phyloP scores from a whole-genome alignment of 2,329 filamentous ascomycete species.

The Arthrobotrys pseudoclavata region DNA sequence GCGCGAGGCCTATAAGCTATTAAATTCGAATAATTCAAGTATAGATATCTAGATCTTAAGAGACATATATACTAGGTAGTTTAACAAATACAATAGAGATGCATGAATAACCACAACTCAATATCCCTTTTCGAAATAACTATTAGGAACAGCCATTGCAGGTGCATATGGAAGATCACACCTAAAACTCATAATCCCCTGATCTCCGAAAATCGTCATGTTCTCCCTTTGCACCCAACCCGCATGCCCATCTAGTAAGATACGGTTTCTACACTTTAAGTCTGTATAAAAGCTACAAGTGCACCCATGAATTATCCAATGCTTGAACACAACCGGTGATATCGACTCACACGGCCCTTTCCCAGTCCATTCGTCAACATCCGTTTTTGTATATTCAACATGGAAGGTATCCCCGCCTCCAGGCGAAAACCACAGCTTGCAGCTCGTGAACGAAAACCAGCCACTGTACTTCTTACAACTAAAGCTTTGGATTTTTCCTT shows the following conservation, averaged over 20 bases:
- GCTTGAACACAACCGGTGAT: neutral
- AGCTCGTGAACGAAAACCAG: neutral
- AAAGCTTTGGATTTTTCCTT: neutral
- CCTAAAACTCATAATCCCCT: neutral
- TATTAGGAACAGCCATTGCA: neutral
- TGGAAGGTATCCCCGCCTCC: neutral
- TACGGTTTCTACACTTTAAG: neutral
- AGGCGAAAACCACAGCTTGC: neutral
- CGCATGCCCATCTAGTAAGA: neutral
- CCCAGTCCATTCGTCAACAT: neutral
- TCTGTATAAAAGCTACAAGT: conserved; percentile 6
- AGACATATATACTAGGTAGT: too few relatives aligned
- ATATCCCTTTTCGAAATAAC: neutral
- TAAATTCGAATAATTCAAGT: too few relatives aligned
- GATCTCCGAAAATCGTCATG: neutral
- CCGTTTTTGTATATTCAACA: neutral
- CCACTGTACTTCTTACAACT: conserved; percentile 4
- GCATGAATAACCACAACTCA: too few relatives aligned
- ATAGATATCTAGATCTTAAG: neutral
- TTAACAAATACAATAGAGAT: too few relatives aligned
- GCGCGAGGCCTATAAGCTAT: too few relatives aligned
- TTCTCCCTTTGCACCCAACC: neutral
- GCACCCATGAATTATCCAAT: neutral
- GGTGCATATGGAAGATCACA: neutral
- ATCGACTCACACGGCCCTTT: neutral